Conservation (phyloP, 2,329 filamentous ascomycete species). For the Lasiodiplodia sp. region DNA sequence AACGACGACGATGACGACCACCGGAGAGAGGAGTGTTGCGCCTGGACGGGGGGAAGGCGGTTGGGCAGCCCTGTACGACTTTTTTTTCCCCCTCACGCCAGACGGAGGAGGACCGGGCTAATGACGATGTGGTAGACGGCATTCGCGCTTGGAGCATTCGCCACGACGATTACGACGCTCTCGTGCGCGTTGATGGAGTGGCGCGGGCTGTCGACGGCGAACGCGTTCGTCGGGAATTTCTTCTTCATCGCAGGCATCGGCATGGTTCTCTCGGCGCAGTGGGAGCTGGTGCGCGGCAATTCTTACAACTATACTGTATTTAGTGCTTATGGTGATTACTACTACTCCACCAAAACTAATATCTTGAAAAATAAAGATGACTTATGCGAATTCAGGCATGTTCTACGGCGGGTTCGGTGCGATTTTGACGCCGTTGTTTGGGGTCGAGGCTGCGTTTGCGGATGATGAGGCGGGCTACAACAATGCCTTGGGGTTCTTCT, state of each 20-base stretch:
- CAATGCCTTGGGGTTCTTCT: constrained; percentile 60
- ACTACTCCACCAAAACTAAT: neutral
- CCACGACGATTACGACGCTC: constrained; percentile 62
- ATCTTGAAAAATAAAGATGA: neutral
- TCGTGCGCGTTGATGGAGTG: constrained; percentile 63
- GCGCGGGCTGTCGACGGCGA: constrained; percentile 55
- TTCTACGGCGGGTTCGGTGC: constrained; percentile 60
- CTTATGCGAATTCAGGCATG: constrained; percentile 41
- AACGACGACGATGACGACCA: neutral
- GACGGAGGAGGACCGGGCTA: neutral
- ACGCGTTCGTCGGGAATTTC: neutral
- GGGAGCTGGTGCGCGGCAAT: constrained; percentile 62
- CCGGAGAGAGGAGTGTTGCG: neutral
- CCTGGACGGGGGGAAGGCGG: neutral
- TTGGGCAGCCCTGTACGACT: constrained; percentile 13
- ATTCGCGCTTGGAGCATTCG: constrained; percentile 61
- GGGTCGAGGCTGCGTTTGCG: constrained; percentile 54
- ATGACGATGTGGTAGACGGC: constrained; percentile 48
- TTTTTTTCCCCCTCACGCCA: neutral
- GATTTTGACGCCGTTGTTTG: constrained; percentile 56
- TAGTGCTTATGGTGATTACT: constrained; percentile 57
- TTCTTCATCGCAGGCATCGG: constrained; percentile 58
- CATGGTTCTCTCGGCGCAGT: constrained; percentile 62
- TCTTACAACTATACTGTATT: constrained; percentile 62
- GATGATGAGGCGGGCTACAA: constrained; percentile 52